Evolutionary conservation across 495 filamentous ascomycete genomes (phyloP), one percentile per base, ranked within the genome.

Genomic region (Penicillium pancosmium): DNA sequence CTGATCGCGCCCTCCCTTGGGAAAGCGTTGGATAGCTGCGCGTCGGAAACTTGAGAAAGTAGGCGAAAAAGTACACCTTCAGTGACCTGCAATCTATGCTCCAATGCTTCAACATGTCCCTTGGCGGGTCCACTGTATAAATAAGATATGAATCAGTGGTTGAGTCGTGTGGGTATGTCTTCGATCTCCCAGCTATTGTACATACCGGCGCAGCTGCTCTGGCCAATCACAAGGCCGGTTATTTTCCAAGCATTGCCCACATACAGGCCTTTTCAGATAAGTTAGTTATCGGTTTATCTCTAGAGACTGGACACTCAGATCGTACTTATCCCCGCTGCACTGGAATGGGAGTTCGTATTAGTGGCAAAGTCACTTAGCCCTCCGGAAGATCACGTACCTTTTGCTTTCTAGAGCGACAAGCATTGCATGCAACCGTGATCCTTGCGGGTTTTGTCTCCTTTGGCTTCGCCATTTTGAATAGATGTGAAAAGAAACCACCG

Each of bases 251-350:
- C 75, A 78, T 56, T 75, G 75, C 13, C 53, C 66, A 47, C 75
- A 78, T 11, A 70, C 61, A 43, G 73, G 75, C 48, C 73, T 78
- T 52, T 9, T 48, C 9, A 21, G 27, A 41, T 35, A 34, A 19
- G 27, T 57, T 25, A 57, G 16, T 21, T 2, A 31, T 31, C 27
- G 27, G 8, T 31, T 38, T 8, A 13, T 16, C 12, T 8, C 25
- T 31, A 16, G 1, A 38, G 51, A 16, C 3, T 33, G 12, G 16
- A 44, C 36, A n/a, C 5, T n/a, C n/a, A 44, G 7, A 16, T 19
- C 65, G 62, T 59, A 77, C 74, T 68, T 72, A 43, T 69, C 64
- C 35, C 74, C 74, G 58, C 70, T 73, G 49, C 75, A 76, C 75
- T 78, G 56, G 10, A 66, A 40, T 44, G 46, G 0, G 0, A 8